Percentiles rank a stretch among this genome's conserved stretches.
phyloP scores from a whole-genome alignment of 2,329 filamentous ascomycete species.

The Calcarisporium arbuscula region DNA sequence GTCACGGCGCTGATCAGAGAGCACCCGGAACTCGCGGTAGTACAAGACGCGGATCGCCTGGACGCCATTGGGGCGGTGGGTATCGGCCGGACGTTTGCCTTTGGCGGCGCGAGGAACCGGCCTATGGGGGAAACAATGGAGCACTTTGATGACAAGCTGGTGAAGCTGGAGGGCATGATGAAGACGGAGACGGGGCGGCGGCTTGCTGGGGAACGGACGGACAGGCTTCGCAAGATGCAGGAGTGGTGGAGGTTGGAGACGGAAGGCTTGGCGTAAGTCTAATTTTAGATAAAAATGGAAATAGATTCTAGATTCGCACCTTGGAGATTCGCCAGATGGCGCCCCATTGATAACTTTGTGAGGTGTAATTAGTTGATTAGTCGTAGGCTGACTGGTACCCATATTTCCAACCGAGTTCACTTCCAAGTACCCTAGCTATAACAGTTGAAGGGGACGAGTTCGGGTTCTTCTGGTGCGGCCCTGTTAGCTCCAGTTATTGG shows the following conservation, averaged over 20 bases:
- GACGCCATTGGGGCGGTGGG: conserved; percentile 87
- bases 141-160: conserved; percentile 73
- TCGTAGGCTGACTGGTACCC: too few species aligned
- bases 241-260: conserved; percentile 54
- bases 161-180: conserved; percentile 58
- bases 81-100: conserved; percentile 60
- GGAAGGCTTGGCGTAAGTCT: conserved; percentile 11
- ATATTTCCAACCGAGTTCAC: too few species aligned
- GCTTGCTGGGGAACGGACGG: conserved; percentile 47
- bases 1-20: conserved; percentile 55
- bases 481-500: too few species aligned
- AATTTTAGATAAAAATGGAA: too few species aligned
- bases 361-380: too few species aligned
- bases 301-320: too few species aligned
- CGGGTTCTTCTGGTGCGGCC: too few species aligned
- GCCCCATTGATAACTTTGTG: too few species aligned
- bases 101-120: conserved; percentile 57
- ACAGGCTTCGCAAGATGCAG: conserved; percentile 45
- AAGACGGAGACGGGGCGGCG: conserved; percentile 51
- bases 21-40: conserved; percentile 61
- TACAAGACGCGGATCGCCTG: conserved; percentile 90
- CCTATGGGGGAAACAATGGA: conserved; percentile 60
- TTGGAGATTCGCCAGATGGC: too few species aligned
- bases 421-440: too few species aligned
- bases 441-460: too few species aligned